Evolutionary conservation across 768 basidiomycete species (phyloP), one percentile per base, ranked within the genome.

Genomic region (Gloeophyllum trabeum): DNA sequence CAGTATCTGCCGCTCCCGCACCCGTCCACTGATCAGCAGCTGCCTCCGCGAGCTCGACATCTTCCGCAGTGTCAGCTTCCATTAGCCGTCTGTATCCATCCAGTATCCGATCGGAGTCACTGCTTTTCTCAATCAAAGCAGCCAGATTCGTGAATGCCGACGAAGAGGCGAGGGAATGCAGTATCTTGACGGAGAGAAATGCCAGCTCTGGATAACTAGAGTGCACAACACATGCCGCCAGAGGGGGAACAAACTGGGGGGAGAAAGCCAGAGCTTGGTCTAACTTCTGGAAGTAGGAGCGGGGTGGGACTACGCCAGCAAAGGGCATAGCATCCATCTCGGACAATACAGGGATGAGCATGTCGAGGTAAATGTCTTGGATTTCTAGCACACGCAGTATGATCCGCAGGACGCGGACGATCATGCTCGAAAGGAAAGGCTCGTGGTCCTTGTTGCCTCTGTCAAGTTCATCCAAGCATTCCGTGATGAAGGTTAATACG

Each of bases 341-440:
- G 16, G 74, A 64, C 5, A 93, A 71, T 18, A 83, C 62, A 2
- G 90, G 89, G 3, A 94, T 63, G 39, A 94, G 73, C 19, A 92
- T 79, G 42, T 97, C 91, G 32, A 92, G 68, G 67, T 93, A 96
- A 43, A 90, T 73, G 39, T 85, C 80, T 54, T 98, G 92, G 21
- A 90, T 71, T 48, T 91, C 86, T 44, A 97, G 65, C 0, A 85
- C 71, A 1, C 90, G 80, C 46, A 79, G 74, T 13, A 89, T 69
- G 48, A 94, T 88, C 41, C 92, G 70, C 25, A 98, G 66, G 5
- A 87, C 75, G 12, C 91, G 83, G 16, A 80, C 64, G 48, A 96
- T 82, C 3, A 86, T 85, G 37, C 70, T 71, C 24, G 72, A 70
- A 63, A 88, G 87, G 54, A 70, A 78, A 0, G 79, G 71, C 56